These are phyloP conservation scores for Colletotrichum salicis DNA, from an alignment of 2,329 filamentous ascomycete genomes.

Conservation along the genomic window DNA sequence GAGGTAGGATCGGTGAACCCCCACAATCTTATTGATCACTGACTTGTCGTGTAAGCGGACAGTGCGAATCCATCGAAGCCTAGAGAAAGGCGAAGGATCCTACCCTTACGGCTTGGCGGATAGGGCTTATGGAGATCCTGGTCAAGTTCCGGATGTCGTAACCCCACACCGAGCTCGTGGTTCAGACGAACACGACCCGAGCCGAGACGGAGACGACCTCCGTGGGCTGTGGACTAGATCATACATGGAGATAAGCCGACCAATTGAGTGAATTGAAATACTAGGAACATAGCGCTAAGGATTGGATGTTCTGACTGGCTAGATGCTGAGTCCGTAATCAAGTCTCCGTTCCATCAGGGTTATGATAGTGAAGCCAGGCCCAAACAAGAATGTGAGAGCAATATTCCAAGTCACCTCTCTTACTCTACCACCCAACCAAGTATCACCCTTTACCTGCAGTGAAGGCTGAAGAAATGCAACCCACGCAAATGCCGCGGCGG, in stretches of 20 bases:
- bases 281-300: background rate
- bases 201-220: background rate
- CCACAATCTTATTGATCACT: background rate
- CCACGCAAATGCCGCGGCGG: background rate
- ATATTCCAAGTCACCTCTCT: background rate
- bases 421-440: background rate
- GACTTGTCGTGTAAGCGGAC: background rate
- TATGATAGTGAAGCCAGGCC: background rate
- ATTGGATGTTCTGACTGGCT: background rate
- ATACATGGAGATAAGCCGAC: background rate
- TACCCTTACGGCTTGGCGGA: background rate
- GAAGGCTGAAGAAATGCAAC: background rate
- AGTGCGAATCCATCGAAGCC: background rate
- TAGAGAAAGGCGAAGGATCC: background rate
- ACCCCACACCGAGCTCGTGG: background rate
- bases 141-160: background rate
- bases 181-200: background rate
- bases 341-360: slow-evolving; percentile 4
- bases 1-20: background rate
- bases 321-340: background rate
- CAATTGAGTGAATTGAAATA: background rate
- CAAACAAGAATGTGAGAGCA: background rate
- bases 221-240: background rate
- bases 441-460: background rate
- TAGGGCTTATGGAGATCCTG: background rate